Percentiles rank a stretch among this genome's conserved stretches.
Evolutionary conservation across 805 yeast species (phyloP).

Genomic region (Ogataea ganodermae): DNA sequence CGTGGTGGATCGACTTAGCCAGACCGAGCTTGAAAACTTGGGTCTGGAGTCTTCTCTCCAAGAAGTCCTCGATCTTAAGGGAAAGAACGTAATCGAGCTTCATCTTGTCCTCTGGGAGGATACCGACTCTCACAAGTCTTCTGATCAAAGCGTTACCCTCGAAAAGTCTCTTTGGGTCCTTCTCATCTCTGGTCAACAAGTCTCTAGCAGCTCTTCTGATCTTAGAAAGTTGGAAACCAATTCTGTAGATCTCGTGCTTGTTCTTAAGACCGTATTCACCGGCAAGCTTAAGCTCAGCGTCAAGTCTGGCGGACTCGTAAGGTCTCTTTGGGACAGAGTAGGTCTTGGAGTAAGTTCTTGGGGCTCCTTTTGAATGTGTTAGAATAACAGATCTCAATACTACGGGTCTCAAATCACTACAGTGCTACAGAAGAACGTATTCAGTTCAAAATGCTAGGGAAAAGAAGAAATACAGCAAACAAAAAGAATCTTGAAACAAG

Average conservation of each 20-base stretch:
- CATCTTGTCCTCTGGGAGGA: conserved; percentile 98
- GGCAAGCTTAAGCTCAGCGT: conserved; percentile 97
- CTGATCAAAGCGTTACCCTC: conserved; percentile 99
- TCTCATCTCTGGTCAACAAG: conserved; percentile 98
- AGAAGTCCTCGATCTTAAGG: conserved; percentile 96
- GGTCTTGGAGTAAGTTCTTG: conserved; percentile 99
- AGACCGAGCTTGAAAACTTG: conserved; percentile 99
- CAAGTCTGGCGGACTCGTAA: conserved; percentile 99
- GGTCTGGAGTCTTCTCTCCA: conserved; percentile 99
- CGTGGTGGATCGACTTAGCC: conserved; percentile 99
- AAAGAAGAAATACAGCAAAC: conserved; percentile 4
- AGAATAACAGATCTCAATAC: too few relatives aligned
- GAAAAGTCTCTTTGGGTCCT: conserved; percentile 99
- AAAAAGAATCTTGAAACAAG: too few relatives aligned
- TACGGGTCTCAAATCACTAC: conserved; percentile 9
- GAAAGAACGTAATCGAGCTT: conserved; percentile 99
- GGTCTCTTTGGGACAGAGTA: conserved; percentile 99
- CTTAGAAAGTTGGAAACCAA: conserved; percentile 98
- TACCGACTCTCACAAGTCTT: conserved; percentile 99
- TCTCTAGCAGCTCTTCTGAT: conserved; percentile 99
- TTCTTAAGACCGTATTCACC: conserved; percentile 99
- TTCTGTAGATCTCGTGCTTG: conserved; percentile 99
- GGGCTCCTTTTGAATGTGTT: conserved; percentile 68
- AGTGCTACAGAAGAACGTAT: conserved; percentile 13
- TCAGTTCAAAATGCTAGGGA: conserved; percentile 7